These are phyloP conservation scores for Trichoderma erinaceum DNA, from an alignment of 495 filamentous ascomycete genomes.

Conservation along the genomic window DNA sequence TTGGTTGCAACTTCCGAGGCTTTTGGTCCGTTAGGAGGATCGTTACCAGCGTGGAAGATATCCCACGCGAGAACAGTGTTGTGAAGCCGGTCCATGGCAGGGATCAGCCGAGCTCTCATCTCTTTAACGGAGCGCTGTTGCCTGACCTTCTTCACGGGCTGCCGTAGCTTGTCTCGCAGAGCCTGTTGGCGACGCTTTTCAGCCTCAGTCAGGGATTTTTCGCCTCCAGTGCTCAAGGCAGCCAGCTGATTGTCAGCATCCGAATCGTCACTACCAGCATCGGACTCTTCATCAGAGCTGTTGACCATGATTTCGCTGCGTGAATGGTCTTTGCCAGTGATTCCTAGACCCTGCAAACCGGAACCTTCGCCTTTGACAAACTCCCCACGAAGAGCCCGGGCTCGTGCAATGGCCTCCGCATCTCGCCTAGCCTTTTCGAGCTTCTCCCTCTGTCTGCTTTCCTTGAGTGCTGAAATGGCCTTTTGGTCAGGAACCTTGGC, in stretches of 20 bases:
- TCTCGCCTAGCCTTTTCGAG: slow-evolving; percentile 69
- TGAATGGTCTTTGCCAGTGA: slow-evolving; percentile 76
- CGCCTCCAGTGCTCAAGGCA: slow-evolving; percentile 41
- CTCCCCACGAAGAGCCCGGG: slow-evolving; percentile 54
- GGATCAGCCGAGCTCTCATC: slow-evolving; percentile 85
- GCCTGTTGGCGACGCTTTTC: slow-evolving; percentile 46
- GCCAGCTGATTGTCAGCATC: slow-evolving; percentile 46
- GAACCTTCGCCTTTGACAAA: slow-evolving; percentile 68
- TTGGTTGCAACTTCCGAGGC: slow-evolving; percentile 63
- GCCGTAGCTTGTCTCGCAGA: slow-evolving; percentile 39
- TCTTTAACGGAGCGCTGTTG: slow-evolving; percentile 75
- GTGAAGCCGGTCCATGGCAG: slow-evolving; percentile 80
- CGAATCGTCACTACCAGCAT: slow-evolving; percentile 61
- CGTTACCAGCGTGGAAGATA: slow-evolving; percentile 78
- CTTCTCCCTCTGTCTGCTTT: slow-evolving; percentile 62
- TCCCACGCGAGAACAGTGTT: slow-evolving; percentile 86
- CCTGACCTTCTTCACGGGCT: slow-evolving; percentile 75
- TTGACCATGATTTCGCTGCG: slow-evolving; percentile 87
- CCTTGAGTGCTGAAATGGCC: slow-evolving; percentile 39
- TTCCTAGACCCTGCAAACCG: slow-evolving; percentile 62
- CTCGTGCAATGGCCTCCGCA: slow-evolving; percentile 56
- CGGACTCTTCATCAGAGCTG: slow-evolving; percentile 69
- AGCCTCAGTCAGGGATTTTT: slow-evolving; percentile 42
- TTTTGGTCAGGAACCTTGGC: slow-evolving; percentile 3
- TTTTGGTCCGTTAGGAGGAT: slow-evolving; percentile 78